These are phyloP conservation scores for Suillus subalutaceus DNA, from an alignment of 768 basidiomycete genomes.

Conservation along the genomic window DNA sequence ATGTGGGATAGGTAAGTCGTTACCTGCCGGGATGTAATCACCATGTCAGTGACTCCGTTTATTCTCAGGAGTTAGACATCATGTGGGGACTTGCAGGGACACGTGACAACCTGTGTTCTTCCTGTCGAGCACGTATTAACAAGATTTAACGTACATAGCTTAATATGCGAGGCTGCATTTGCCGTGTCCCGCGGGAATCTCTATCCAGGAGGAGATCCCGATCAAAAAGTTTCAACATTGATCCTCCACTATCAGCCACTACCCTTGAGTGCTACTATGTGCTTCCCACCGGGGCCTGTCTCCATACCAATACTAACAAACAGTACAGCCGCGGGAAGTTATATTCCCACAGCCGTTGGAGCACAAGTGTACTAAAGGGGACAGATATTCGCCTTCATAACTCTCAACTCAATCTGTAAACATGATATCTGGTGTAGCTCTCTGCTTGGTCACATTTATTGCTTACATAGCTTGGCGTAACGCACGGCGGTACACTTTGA, in stretches of 20 bases:
- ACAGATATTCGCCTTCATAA: neutral
- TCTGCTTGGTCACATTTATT: neutral
- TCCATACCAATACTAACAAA: neutral
- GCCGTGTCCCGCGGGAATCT: neutral
- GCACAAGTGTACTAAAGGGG: neutral
- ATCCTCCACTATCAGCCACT: neutral
- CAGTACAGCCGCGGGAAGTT: neutral
- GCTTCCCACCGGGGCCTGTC: neutral
- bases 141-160: neutral
- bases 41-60: neutral
- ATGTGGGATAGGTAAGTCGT: neutral
- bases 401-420: neutral
- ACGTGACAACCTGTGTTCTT: neutral
- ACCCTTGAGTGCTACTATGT: too few relatives aligned
- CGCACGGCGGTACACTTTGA: constrained; percentile 6
- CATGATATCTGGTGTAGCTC: constrained; percentile 7
- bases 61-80: neutral
- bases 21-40: neutral
- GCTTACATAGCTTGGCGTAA: constrained; percentile 11
- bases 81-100: neutral
- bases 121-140: neutral
- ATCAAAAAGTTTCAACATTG: neutral
- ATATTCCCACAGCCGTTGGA: neutral
- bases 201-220: neutral
- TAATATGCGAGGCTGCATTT: neutral